phyloP scores from a whole-genome alignment of 345 rosid genomes.

The Rhodomyrtus tomentosa region DNA sequence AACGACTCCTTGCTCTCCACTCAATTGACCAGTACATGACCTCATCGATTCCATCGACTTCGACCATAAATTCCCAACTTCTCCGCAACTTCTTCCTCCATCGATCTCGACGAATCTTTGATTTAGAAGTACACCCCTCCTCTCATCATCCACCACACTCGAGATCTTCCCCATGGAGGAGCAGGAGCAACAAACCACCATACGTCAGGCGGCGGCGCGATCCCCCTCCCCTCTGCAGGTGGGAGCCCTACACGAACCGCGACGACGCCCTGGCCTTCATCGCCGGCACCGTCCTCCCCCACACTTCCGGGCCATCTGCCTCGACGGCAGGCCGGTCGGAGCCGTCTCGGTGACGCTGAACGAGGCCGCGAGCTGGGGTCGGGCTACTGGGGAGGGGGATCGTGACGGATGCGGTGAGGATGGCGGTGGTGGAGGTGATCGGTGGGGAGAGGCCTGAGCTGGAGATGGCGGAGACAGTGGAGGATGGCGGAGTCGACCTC shows the following conservation, averaged over 20 bases:
- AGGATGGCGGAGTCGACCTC: no score
- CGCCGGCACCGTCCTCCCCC: slow-evolving; percentile 15
- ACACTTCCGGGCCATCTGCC: slow-evolving; percentile 53
- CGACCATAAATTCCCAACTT: background rate
- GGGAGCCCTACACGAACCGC: slow-evolving; percentile 41
- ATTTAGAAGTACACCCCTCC: background rate
- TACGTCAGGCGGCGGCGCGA: background rate
- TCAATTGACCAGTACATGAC: background rate
- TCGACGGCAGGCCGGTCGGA: slow-evolving; percentile 40
- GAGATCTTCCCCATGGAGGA: background rate
- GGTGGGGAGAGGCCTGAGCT: slow-evolving; percentile 13
- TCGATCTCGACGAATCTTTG: background rate
- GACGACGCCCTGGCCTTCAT: slow-evolving; percentile 35
- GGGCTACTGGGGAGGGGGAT: slow-evolving; percentile 26
- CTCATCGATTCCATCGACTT: background rate
- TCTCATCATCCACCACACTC: background rate
- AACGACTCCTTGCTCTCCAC: background rate
- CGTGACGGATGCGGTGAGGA: slow-evolving; percentile 13
- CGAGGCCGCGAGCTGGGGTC: slow-evolving; percentile 7
- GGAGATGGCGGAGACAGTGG: slow-evolving; percentile 27
- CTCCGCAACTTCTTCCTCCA: background rate
- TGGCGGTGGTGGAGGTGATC: slow-evolving; percentile 5
- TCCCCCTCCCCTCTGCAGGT: slow-evolving; percentile 44
- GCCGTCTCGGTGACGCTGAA: slow-evolving; percentile 34
- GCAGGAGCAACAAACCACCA: background rate